Conservation (phyloP, 1,284 basidiomycete species). For the Neotropicomus parvogracilis region DNA sequence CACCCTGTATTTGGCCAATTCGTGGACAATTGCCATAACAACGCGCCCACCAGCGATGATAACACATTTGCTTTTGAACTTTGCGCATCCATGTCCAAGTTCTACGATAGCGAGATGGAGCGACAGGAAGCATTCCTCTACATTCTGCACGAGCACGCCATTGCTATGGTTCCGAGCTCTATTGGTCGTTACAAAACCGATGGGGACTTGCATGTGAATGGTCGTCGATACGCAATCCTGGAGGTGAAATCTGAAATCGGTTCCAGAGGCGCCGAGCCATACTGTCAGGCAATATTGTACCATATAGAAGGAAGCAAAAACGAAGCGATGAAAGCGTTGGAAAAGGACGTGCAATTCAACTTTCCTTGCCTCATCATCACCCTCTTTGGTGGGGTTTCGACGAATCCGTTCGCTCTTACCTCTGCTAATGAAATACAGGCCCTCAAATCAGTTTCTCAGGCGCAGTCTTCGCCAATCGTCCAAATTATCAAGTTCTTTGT, state of each 20-base stretch:
- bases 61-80: neutral
- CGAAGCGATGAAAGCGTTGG: neutral
- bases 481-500: neutral
- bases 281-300: neutral
- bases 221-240: neutral
- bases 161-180: neutral
- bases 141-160: neutral
- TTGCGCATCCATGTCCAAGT: neutral
- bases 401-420: neutral
- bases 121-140: neutral
- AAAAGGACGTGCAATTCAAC: neutral
- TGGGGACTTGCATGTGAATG: neutral
- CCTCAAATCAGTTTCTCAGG: neutral
- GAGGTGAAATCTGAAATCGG: neutral
- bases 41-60: neutral
- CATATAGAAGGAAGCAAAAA: neutral
- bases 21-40: neutral
- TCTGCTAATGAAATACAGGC: neutral
- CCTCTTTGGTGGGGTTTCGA: neutral
- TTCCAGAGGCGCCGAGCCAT: neutral
- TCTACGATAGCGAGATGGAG: neutral
- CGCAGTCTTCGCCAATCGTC: neutral
- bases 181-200: neutral
- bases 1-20: neutral
- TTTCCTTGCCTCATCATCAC: neutral